phyloP scores from a whole-genome alignment of 2,329 filamentous ascomycete genomes.

The Venturia aucupariae region DNA sequence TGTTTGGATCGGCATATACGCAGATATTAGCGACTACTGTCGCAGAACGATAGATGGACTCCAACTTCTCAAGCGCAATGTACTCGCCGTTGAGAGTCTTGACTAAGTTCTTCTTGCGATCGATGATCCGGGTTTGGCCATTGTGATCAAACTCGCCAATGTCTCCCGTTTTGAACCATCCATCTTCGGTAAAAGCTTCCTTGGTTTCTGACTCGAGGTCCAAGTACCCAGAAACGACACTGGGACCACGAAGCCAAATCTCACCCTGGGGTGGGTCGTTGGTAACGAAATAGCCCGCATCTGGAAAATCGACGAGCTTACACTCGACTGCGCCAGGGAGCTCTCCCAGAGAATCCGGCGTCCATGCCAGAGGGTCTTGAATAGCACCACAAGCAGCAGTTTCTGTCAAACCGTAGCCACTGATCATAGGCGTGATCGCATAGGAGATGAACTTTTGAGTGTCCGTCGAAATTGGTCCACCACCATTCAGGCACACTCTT shows the following conservation, averaged over 20 bases:
- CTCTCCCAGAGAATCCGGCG: constrained; percentile 65
- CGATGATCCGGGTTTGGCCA: constrained; percentile 79
- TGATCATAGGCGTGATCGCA: constrained; percentile 88
- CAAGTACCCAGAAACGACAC: constrained; percentile 71
- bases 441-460: constrained; percentile 88
- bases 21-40: constrained; percentile 79
- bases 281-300: constrained; percentile 74
- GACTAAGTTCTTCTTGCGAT: constrained; percentile 96
- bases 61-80: constrained; percentile 89
- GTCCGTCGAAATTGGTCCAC: constrained; percentile 77
- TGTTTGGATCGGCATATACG: constrained; percentile 67
- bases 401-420: constrained; percentile 90
- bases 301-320: constrained; percentile 84
- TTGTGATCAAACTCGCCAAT: constrained; percentile 79
- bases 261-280: constrained; percentile 79
- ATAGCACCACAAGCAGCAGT: constrained; percentile 68
- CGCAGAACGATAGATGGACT: constrained; percentile 77
- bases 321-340: constrained; percentile 70
- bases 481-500: constrained; percentile 88
- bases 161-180: constrained; percentile 96
- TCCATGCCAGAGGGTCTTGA: constrained; percentile 78
- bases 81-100: constrained; percentile 95
- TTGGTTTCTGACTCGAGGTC: constrained; percentile 77
- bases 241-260: constrained; percentile 74
- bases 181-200: constrained; percentile 68